Conservation (phyloP, 176 grass and related monocot genomes). For the Paspalum notatum region DNA sequence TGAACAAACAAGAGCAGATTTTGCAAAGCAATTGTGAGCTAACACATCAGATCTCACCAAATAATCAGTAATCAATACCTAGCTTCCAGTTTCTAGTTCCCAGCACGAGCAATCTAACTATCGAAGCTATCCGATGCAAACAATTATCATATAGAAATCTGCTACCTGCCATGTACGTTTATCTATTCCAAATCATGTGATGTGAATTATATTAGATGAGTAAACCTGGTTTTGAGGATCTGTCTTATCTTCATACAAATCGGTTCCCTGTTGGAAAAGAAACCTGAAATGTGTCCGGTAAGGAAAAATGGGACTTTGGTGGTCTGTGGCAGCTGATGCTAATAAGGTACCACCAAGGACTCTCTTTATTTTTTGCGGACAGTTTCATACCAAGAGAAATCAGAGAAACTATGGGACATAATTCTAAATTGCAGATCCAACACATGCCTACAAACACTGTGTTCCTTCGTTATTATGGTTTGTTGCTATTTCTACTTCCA, state of each 20-base stretch:
- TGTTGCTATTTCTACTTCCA: background rate
- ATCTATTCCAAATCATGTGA: background rate
- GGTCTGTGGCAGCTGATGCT: background rate
- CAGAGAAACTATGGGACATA: background rate
- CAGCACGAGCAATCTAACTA: conserved; percentile 11
- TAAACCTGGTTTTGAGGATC: background rate
- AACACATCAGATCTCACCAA: conserved; percentile 31
- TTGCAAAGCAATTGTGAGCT: conserved; percentile 24
- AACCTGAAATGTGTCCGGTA: background rate
- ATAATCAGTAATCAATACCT: conserved; percentile 1
- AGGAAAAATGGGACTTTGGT: conserved; percentile 2
- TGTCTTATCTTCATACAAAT: background rate
- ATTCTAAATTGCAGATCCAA: conserved; percentile 1
- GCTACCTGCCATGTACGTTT: background rate
- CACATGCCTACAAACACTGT: background rate
- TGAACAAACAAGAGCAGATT: conserved; percentile 28
- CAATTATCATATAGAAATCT: background rate
- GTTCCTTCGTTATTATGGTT: background rate
- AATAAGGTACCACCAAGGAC: background rate
- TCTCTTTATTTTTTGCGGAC: background rate
- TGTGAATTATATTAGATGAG: background rate
- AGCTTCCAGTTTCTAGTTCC: background rate
- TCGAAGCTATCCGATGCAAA: background rate
- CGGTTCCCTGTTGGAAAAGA: background rate
- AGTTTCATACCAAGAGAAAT: background rate